Conservation (phyloP, 441 rosid genomes). For the Sinapis alba region DNA sequence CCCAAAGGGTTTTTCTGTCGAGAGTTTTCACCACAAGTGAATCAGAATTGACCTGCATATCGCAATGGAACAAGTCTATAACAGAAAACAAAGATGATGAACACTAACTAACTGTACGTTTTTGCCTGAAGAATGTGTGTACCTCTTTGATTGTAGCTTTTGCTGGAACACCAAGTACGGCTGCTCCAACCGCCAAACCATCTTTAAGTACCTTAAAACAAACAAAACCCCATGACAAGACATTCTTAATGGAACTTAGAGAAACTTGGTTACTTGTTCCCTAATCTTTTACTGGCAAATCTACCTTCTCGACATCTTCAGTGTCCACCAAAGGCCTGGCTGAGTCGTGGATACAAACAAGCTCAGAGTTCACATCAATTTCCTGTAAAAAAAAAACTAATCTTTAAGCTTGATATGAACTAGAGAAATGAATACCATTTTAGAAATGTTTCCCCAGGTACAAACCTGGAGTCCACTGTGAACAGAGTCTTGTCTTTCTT, state of each 20-base stretch:
- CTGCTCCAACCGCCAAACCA: conserved; percentile 80
- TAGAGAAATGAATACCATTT: neutral
- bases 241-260: no score
- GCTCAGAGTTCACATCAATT: conserved; percentile 65
- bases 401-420: conserved; percentile 5
- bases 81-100: no score
- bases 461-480: conserved; percentile 86
- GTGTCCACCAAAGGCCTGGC: conserved; percentile 81
- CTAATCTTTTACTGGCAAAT: neutral
- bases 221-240: no score
- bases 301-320: conserved; percentile 78
- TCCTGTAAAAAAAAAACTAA: conserved; percentile 50
- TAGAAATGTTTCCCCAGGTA: neutral
- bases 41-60: conserved; percentile 78
- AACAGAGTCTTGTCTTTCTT: conserved; percentile 97
- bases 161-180: conserved; percentile 92
- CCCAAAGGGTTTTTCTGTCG: conserved; percentile 93
- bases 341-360: conserved; percentile 94
- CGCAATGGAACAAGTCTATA: neutral
- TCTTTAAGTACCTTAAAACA: conserved; percentile 88
- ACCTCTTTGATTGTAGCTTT: conserved; percentile 99
- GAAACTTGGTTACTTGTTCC: no score
- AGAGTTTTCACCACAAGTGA: conserved; percentile 84
- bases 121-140: conserved; percentile 1
- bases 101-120: neutral